Evolutionary conservation across 805 yeast species (phyloP).

Genomic region (Ogataea zsoltii): DNA sequence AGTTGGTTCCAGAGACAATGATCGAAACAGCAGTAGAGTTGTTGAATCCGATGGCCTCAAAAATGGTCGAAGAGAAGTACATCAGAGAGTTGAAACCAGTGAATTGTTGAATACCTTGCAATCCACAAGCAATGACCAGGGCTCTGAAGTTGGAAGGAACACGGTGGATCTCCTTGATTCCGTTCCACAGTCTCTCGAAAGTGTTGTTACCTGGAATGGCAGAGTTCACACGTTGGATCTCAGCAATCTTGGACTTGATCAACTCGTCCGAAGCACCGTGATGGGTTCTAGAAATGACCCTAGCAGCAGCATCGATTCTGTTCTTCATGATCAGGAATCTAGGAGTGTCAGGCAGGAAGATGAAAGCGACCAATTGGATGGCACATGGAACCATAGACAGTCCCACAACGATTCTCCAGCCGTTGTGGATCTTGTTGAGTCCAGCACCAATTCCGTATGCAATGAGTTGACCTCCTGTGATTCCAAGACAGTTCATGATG

Average conservation of each 20-base stretch:
- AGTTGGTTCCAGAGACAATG: conserved; percentile 92
- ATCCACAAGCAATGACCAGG: conserved; percentile 83
- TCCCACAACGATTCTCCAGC: conserved; percentile 94
- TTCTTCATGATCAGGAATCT: conserved; percentile 80
- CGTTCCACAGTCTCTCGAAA: conserved; percentile 54
- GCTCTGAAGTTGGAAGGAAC: conserved; percentile 86
- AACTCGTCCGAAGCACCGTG: conserved; percentile 60
- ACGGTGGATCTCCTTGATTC: conserved; percentile 61
- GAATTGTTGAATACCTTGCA: conserved; percentile 96
- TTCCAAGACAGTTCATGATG: conserved; percentile 81
- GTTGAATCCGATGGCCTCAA: conserved; percentile 84
- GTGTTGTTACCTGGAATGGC: conserved; percentile 49
- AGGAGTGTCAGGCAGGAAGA: conserved; percentile 94
- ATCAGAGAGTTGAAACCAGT: conserved; percentile 95
- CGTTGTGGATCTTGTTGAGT: conserved; percentile 65
- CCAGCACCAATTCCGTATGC: conserved; percentile 96
- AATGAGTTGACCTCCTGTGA: conserved; percentile 92
- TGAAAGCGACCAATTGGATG: conserved; percentile 70
- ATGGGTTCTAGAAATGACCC: conserved; percentile 66
- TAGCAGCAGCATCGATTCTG: conserved; percentile 60
- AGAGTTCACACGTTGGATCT: conserved; percentile 52
- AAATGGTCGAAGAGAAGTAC: conserved; percentile 93
- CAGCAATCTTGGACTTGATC: conserved; percentile 67
- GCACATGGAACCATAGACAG: conserved; percentile 86
- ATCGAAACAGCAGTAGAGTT: conserved; percentile 94